Percentiles rank a stretch among this genome's conserved stretches.
Evolutionary conservation across 2,329 filamentous ascomycete genomes (phyloP).

Genomic region (Trichoderma aggressivum): DNA sequence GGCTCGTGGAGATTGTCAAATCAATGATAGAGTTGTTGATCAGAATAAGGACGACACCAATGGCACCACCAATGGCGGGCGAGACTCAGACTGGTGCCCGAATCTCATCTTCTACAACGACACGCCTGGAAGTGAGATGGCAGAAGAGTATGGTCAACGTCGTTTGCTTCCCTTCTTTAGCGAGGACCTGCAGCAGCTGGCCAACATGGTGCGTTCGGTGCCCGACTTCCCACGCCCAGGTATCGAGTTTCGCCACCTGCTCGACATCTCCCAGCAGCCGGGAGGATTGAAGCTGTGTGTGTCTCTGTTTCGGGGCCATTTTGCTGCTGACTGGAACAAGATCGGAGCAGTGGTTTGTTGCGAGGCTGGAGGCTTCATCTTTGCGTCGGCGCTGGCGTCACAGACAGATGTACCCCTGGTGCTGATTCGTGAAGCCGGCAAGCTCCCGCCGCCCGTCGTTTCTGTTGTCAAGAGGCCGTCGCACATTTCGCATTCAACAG

Average conservation of each 20-base stretch:
- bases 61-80: conserved; percentile 8
- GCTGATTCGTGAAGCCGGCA: conserved; percentile 54
- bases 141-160: conserved; percentile 39
- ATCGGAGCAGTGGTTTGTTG: conserved; percentile 48
- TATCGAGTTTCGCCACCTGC: conserved; percentile 57
- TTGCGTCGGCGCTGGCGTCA: conserved; percentile 48
- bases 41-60: conserved; percentile 1
- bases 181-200: conserved; percentile 44
- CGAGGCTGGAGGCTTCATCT: conserved; percentile 57
- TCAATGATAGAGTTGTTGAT: not conserved
- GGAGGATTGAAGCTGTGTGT: conserved; percentile 51
- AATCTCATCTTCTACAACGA: conserved; percentile 52
- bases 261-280: conserved; percentile 50
- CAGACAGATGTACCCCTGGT: conserved; percentile 41
- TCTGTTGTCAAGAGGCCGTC: conserved; percentile 47
- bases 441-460: conserved; percentile 55
- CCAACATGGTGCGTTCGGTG: conserved; percentile 46
- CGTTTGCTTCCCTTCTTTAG: conserved; percentile 46
- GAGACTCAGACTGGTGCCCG: conserved; percentile 35
- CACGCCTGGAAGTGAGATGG: conserved; percentile 36
- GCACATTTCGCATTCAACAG: conserved; percentile 49
- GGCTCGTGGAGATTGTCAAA: conserved; percentile 34
- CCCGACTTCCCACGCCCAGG: conserved; percentile 49
- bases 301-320: conserved; percentile 46
- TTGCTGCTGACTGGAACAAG: conserved; percentile 44